Percentiles rank a stretch among this genome's conserved stretches.
These are phyloP conservation scores for Candida gorgasii DNA, from an alignment of 805 yeast genomes.

Conservation along the genomic window DNA sequence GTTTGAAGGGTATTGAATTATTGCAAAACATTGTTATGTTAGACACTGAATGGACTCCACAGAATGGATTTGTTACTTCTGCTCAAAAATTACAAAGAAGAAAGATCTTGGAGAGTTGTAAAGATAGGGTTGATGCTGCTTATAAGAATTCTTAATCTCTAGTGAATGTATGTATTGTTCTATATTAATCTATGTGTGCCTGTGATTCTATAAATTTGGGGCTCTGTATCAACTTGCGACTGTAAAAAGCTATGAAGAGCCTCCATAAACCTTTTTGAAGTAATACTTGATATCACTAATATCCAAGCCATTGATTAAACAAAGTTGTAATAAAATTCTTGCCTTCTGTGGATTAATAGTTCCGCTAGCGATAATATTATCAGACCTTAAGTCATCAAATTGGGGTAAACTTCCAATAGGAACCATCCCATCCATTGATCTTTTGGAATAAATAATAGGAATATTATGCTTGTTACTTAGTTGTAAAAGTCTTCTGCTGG, in stretches of 20 bases:
- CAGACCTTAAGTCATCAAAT: slow-evolving; percentile 18
- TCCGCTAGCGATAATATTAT: slow-evolving; percentile 59
- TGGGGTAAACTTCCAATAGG: slow-evolving; percentile 50
- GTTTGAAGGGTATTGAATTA: slow-evolving; percentile 83
- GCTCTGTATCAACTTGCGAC: too few species aligned
- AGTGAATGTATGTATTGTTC: background rate
- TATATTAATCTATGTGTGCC: background rate
- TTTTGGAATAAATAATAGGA: slow-evolving; percentile 64
- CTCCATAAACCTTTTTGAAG: slow-evolving; percentile 57
- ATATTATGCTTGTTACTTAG: slow-evolving; percentile 37
- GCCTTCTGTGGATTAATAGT: slow-evolving; percentile 67
- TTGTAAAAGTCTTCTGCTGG: slow-evolving; percentile 45
- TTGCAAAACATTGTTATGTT: slow-evolving; percentile 73
- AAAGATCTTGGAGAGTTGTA: slow-evolving; percentile 73
- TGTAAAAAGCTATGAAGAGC: slow-evolving; percentile 24
- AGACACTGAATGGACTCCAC: slow-evolving; percentile 97
- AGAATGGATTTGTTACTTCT: slow-evolving; percentile 87
- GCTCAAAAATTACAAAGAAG: slow-evolving; percentile 96
- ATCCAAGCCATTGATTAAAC: slow-evolving; percentile 44
- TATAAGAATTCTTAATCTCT: slow-evolving; percentile 32
- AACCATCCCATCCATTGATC: slow-evolving; percentile 72
- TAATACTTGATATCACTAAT: slow-evolving; percentile 41
- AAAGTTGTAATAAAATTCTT: slow-evolving; percentile 57
- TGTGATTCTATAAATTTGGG: background rate
- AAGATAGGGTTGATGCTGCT: slow-evolving; percentile 65